These are phyloP conservation scores for Ophiostoma sp. DNA, from an alignment of 2,329 filamentous ascomycete species.

Conservation along the genomic window DNA sequence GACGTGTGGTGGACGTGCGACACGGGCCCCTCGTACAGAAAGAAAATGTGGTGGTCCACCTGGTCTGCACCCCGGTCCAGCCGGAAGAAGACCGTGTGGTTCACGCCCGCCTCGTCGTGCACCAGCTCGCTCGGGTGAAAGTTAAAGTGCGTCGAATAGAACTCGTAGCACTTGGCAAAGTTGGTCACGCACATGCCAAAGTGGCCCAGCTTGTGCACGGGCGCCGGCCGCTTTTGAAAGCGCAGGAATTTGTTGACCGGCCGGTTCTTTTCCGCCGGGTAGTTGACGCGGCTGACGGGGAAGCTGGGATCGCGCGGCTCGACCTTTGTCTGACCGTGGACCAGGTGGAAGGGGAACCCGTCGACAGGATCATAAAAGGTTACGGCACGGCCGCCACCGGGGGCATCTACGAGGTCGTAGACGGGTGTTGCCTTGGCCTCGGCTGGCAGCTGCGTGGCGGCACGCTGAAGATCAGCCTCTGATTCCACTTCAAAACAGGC, in stretches of 20 bases:
- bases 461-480: conserved; percentile 49
- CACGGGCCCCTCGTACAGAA: conserved; percentile 43
- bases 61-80: conserved; percentile 40
- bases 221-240: conserved; percentile 41
- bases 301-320: conserved; percentile 39
- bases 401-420: conserved; percentile 45
- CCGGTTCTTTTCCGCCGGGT: conserved; percentile 46
- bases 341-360: conserved; percentile 52
- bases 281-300: conserved; percentile 43
- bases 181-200: conserved; percentile 50
- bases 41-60: conserved; percentile 49
- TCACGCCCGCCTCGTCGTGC: conserved; percentile 35
- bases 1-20: conserved; percentile 61
- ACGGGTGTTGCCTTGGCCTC: conserved; percentile 46
- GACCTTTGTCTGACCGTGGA: conserved; percentile 46
- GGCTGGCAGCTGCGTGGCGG: conserved; percentile 42
- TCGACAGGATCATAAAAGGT: conserved; percentile 50
- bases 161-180: conserved; percentile 45
- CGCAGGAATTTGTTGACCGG: conserved; percentile 46
- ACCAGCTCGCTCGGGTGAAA: conserved; percentile 46
- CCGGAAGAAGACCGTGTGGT: conserved; percentile 43
- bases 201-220: conserved; percentile 49
- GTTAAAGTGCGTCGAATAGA: conserved; percentile 48
- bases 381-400: conserved; percentile 50
- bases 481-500: conserved; percentile 53